Conservation (phyloP, 2,329 filamentous ascomycete species). For the Fusarium sp. region DNA sequence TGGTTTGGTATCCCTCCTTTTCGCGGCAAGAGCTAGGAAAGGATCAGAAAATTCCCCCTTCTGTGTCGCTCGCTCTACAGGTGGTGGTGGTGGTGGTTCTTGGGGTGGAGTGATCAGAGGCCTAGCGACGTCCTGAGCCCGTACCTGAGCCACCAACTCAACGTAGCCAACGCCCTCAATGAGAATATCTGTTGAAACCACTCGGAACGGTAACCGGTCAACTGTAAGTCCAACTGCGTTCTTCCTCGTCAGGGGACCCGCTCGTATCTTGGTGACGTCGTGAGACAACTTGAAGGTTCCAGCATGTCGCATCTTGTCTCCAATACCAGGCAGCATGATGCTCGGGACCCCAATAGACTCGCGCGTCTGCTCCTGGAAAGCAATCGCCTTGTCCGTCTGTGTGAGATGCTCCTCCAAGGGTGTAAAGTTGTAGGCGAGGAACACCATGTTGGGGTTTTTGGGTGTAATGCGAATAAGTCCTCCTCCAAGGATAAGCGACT, state of each 20-base stretch:
- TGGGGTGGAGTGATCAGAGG: not conserved
- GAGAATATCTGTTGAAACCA: constrained; percentile 85
- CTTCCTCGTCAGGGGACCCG: constrained; percentile 77
- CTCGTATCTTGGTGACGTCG: constrained; percentile 84
- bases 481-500: constrained; percentile 82
- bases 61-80: not conserved
- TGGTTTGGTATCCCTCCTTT: constrained; percentile 37
- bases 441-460: constrained; percentile 66
- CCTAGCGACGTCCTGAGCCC: constrained; percentile 61
- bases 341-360: constrained; percentile 68
- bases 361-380: constrained; percentile 74
- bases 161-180: constrained; percentile 96
- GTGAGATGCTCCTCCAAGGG: constrained; percentile 83
- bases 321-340: constrained; percentile 70
- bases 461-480: constrained; percentile 92
- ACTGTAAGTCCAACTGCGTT: constrained; percentile 72
- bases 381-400: constrained; percentile 81
- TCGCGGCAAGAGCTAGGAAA: constrained; percentile 41
- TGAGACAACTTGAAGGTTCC: constrained; percentile 80
- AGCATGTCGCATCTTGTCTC: constrained; percentile 72
- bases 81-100: not conserved
- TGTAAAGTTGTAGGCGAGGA: constrained; percentile 89
- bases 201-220: constrained; percentile 79
- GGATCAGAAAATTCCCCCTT: constrained; percentile 29
- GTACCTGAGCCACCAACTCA: constrained; percentile 85